Evolutionary conservation across 768 basidiomycete genomes (phyloP), one percentile per base, ranked within the genome.

Genomic region (Termitomyces sp.): DNA sequence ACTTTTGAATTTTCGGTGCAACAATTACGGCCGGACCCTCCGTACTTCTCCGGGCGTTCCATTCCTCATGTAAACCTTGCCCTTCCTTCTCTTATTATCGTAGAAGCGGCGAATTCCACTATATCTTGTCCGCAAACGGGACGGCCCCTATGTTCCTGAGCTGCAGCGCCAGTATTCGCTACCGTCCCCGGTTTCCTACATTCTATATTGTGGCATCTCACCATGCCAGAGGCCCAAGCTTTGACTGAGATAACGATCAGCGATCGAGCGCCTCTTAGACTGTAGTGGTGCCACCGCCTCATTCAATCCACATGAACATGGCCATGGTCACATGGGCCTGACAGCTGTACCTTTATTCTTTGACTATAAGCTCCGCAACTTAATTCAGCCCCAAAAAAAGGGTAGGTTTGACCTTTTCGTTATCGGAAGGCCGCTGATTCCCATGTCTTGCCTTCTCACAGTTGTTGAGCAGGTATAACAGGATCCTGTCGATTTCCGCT

Each of bases 311-410:
- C 15, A 37, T 37, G 35, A 37, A 37, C 34, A 32, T 32, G 30
- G 30, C 14, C 32, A 34, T 43, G 30, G 38, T 60, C 55, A 56
- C 55, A 60, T 57, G 58, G 55, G 14, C 3, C 24, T 53, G 58
- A 53, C 46, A 54, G 40, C 17, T 24, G 55, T 51, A 38, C 51
- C 52, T 59, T 50, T 47, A 43, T 56, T 51, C 44, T 47, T 53
- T 43, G 22, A 17, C 37, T 28, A 55, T 49, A 32, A 56, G 15
- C 48, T 40, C 51, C 42, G 24, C 48, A 50, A 26, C 21, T 37
- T 37, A 30, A 21, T n/a, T 32, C 45, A 34, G 26, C 22, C 35
- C 35, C 22, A 11, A 6, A 17, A 37, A 24, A 24, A 5, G 35
- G 22, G 5, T 26, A 37, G 37, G 35, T 24, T 50, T 17, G 24